These are phyloP conservation scores for Chenopodium suecicum DNA, from an alignment of 148 eudicot genomes.

Conservation along the genomic window DNA sequence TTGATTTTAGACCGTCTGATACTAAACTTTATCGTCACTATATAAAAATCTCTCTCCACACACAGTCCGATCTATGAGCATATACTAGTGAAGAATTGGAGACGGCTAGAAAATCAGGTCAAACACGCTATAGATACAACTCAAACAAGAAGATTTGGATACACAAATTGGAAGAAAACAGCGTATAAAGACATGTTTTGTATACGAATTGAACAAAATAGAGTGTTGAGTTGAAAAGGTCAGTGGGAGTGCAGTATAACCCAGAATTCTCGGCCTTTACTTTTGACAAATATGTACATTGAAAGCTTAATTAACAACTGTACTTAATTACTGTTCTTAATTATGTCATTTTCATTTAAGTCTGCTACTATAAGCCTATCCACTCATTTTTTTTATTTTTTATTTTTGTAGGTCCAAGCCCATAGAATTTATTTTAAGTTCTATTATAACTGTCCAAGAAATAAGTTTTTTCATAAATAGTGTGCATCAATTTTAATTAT, in stretches of 20 bases:
- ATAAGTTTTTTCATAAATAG: too few relatives aligned
- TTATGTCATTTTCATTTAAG: not conserved
- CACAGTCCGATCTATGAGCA: not conserved
- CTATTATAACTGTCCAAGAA: too few relatives aligned
- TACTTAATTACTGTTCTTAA: not conserved
- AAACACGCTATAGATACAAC: slow-evolving; percentile 23
- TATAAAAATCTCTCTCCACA: too few relatives aligned
- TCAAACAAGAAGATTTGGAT: not conserved
- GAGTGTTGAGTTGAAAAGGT: slow-evolving; percentile 17
- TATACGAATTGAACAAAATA: not conserved
- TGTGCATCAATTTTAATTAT: too few relatives aligned
- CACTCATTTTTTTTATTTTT: not conserved
- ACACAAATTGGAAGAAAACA: not conserved
- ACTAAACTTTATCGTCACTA: too few relatives aligned
- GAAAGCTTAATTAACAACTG: not conserved
- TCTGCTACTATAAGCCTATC: slow-evolving; percentile 5
- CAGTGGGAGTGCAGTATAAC: not conserved
- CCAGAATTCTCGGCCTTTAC: slow-evolving; percentile 25
- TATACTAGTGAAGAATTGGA: not conserved
- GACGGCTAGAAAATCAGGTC: slow-evolving; percentile 31
- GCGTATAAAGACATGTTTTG: slow-evolving; percentile 19
- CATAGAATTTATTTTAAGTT: not conserved
- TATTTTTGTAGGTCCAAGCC: not conserved
- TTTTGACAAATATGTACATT: slow-evolving; percentile 21
- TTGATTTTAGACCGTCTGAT: too few relatives aligned